phyloP scores from a whole-genome alignment of 2,329 filamentous ascomycete genomes.

The Eutypella sp. region DNA sequence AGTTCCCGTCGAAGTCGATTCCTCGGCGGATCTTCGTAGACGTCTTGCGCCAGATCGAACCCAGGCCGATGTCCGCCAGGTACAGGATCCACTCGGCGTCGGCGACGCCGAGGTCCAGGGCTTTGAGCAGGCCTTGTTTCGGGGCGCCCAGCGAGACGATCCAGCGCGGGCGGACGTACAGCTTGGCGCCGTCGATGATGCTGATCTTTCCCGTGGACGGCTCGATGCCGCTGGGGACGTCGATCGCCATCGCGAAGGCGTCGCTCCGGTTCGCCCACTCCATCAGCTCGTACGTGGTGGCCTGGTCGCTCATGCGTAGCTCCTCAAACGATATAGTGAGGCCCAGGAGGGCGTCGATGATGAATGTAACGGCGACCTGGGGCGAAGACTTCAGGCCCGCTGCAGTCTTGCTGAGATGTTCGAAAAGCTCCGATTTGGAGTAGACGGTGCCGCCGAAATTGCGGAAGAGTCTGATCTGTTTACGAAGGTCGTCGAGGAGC shows the following conservation, averaged over 20 bases:
- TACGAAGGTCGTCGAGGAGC: slow-evolving; percentile 71
- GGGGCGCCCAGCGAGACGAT: slow-evolving; percentile 84
- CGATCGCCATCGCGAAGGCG: slow-evolving; percentile 78
- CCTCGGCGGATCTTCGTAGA: slow-evolving; percentile 76
- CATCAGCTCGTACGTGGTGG: slow-evolving; percentile 81
- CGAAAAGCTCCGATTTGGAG: slow-evolving; percentile 56
- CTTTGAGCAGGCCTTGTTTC: slow-evolving; percentile 76
- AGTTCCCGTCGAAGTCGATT: slow-evolving; percentile 81
- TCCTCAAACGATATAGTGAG: slow-evolving; percentile 87
- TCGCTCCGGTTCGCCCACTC: slow-evolving; percentile 90
- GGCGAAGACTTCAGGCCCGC: slow-evolving; percentile 24
- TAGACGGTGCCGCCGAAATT: slow-evolving; percentile 74
- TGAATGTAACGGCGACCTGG: slow-evolving; percentile 23
- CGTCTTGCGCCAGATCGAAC: slow-evolving; percentile 77
- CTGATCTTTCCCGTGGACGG: slow-evolving; percentile 66
- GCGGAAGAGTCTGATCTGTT: slow-evolving; percentile 78
- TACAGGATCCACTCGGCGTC: slow-evolving; percentile 68
- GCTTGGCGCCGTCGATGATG: slow-evolving; percentile 66
- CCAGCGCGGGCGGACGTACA: slow-evolving; percentile 77
- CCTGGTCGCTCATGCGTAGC: slow-evolving; percentile 74
- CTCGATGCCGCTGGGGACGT: slow-evolving; percentile 84
- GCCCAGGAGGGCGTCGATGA: slow-evolving; percentile 80
- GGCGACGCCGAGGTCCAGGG: slow-evolving; percentile 58
- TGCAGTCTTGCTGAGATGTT: slow-evolving; percentile 47
- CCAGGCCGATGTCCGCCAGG: slow-evolving; percentile 82